Evolutionary conservation across 108 stramenopile genomes (phyloP), one percentile per base, ranked within the genome.

Genomic region (Pelagomonas calceolata): DNA sequence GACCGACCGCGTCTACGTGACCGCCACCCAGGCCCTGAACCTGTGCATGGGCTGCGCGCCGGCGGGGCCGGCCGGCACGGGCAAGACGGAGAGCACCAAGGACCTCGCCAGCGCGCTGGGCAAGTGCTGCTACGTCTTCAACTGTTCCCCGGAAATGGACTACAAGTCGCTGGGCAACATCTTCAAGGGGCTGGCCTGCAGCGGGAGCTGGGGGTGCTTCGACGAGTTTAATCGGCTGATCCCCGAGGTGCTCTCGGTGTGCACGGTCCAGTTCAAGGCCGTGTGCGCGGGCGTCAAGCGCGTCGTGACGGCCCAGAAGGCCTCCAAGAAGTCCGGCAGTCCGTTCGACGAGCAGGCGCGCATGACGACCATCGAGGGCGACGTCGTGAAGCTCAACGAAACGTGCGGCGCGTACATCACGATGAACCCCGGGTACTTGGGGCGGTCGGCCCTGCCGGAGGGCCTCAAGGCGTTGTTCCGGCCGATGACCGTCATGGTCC

Each of bases 71-170:
- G 86, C 86, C 17, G 88, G 86, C 14, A 85, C 86, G 0, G 88
- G 88, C 30, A 88, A 88, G 74, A 86, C 88, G 10, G 88, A 88
- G 72, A 82, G 78, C n/a, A 87, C 86, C 4, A 87, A 87, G 34
- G 88, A 88, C 68, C 73, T 88, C 12, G 86, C 85, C 32, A 73
- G 80, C 30, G 86, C 86, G 14, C 68, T 87, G 17, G 88, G 86
- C 30, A 86, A 85, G 51, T 86, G 83, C 66, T 88, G 88, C 67
- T 86, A 87, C 67, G 85, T 88, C 15, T 87, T 86, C 73, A 88
- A 88, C 72, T 87, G 88, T 71, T 85, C 88, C 4, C 88, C 88
- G 17, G 86, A 88, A 67, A 85, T 84, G 82, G 86, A 87, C 85
- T 86, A 84, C 70, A 64, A 69, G 66, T 79, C 86, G 16, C 68